Evolutionary conservation across 208 protist genomes (phyloP).

Genomic region (Trypanosoma melophagium): DNA sequence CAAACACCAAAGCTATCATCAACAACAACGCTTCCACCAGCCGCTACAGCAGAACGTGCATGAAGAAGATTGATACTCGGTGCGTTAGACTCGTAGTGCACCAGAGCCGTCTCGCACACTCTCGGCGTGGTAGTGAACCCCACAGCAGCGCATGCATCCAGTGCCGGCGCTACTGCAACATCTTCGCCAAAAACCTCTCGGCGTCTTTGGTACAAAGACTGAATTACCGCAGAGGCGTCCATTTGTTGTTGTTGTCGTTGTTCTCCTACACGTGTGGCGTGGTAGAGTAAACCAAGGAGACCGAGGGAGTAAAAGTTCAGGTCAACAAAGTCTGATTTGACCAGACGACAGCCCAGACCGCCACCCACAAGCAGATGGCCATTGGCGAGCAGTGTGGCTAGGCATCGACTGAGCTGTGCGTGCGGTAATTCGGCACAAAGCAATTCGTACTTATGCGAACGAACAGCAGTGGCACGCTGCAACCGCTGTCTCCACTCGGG

Average conservation of each 20-base stretch:
- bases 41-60: slow-evolving; percentile 15
- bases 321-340: slow-evolving; percentile 55
- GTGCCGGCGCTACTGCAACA: not conserved
- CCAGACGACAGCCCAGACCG: slow-evolving; percentile 41
- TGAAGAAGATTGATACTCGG: slow-evolving; percentile 11
- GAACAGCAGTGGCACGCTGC: slow-evolving; percentile 45
- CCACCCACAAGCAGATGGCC: slow-evolving; percentile 47
- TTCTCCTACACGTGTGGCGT: slow-evolving; percentile 31
- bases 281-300: slow-evolving; percentile 65
- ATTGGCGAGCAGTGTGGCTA: slow-evolving; percentile 44
- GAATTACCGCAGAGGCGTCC: slow-evolving; percentile 22
- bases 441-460: slow-evolving; percentile 78
- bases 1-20: slow-evolving; percentile 30
- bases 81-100: not conserved
- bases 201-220: slow-evolving; percentile 33
- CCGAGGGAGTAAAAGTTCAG: slow-evolving; percentile 60
- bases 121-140: not conserved
- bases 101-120: slow-evolving; percentile 6
- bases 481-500: slow-evolving; percentile 58
- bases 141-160: not conserved
- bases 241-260: slow-evolving; percentile 8
- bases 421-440: slow-evolving; percentile 71
- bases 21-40: slow-evolving; percentile 24
- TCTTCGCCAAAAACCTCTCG: slow-evolving; percentile 50
- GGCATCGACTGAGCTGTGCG: slow-evolving; percentile 32